A percentile compares a stretch with the other conserved stretches of the same genome.
Conservation (phyloP, 495 filamentous ascomycete species). For the Lepraria neglecta region DNA sequence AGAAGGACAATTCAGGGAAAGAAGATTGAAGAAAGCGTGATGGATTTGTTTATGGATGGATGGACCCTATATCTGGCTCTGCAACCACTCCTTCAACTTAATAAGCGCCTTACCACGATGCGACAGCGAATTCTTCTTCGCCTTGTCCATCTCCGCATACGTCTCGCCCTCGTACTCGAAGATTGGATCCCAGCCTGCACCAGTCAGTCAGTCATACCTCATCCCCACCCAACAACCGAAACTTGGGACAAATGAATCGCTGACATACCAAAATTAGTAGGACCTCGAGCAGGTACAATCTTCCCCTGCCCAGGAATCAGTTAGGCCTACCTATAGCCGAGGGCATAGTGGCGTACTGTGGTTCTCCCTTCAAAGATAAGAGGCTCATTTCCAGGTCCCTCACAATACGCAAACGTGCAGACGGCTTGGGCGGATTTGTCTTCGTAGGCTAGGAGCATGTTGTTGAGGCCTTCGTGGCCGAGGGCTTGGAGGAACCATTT, state of each 20-base stretch:
- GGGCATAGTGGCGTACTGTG: slow-evolving; percentile 34
- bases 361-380: slow-evolving; percentile 90
- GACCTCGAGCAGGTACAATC: slow-evolving; percentile 70
- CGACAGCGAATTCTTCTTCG: slow-evolving; percentile 85
- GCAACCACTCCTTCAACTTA: slow-evolving; percentile 79
- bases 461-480: slow-evolving; percentile 80
- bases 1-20: slow-evolving; percentile 41
- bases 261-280: slow-evolving; percentile 69
- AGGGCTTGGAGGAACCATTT: slow-evolving; percentile 87
- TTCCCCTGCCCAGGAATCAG: slow-evolving; percentile 47
- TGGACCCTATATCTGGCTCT: slow-evolving; percentile 16
- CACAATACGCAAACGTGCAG: slow-evolving; percentile 90
- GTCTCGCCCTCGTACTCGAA: slow-evolving; percentile 94
- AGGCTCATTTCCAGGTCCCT: slow-evolving; percentile 75
- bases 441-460: slow-evolving; percentile 79
- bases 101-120: slow-evolving; percentile 80
- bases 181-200: slow-evolving; percentile 83
- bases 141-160: slow-evolving; percentile 95
- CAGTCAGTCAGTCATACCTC: slow-evolving; percentile 18
- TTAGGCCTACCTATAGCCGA: not conserved
- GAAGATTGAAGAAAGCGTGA: not conserved
- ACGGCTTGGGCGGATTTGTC: slow-evolving; percentile 89
- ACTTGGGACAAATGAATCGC: not conserved
- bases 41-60: not conserved
- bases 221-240: not conserved